Evolutionary conservation across 1,139 yeast genomes (phyloP).

Genomic region (Nadsonia commutata): DNA sequence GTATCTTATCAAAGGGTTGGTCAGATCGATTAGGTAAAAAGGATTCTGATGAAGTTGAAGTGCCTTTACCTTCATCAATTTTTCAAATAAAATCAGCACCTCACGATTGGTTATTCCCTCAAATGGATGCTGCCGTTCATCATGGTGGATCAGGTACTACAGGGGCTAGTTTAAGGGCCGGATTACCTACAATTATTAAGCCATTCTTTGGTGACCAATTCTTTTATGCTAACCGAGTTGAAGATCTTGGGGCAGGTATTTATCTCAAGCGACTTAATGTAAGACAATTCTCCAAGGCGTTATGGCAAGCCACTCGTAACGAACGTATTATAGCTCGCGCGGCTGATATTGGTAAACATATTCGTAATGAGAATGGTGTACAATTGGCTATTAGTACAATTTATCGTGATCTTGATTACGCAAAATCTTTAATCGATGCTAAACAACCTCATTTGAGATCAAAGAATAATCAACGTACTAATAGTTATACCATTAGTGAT

Average conservation of each 20-base stretch:
- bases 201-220: slow-evolving; percentile 97
- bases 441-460: no score
- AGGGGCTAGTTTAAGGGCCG: slow-evolving; percentile 78
- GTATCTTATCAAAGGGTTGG: slow-evolving; percentile 91
- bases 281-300: slow-evolving; percentile 47
- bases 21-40: slow-evolving; percentile 45
- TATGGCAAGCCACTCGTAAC: slow-evolving; percentile 53
- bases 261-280: slow-evolving; percentile 53
- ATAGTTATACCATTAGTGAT: background rate
- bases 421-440: slow-evolving; percentile 22
- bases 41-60: slow-evolving; percentile 31
- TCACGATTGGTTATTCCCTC: slow-evolving; percentile 88
- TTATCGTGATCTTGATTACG: slow-evolving; percentile 68
- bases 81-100: slow-evolving; percentile 63
- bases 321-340: slow-evolving; percentile 56
- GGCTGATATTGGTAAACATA: slow-evolving; percentile 40
- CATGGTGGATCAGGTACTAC: slow-evolving; percentile 98
- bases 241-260: slow-evolving; percentile 82
- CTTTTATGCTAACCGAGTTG: slow-evolving; percentile 75
- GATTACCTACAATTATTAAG: slow-evolving; percentile 77
- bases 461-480: background rate
- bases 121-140: slow-evolving; percentile 85
- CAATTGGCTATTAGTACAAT: slow-evolving; percentile 58
- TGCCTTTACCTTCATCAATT: slow-evolving; percentile 53
- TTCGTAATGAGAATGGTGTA: slow-evolving; percentile 67